These are phyloP conservation scores for Chenopodium formosanum DNA, from an alignment of 148 eudicot genomes.

Conservation along the genomic window DNA sequence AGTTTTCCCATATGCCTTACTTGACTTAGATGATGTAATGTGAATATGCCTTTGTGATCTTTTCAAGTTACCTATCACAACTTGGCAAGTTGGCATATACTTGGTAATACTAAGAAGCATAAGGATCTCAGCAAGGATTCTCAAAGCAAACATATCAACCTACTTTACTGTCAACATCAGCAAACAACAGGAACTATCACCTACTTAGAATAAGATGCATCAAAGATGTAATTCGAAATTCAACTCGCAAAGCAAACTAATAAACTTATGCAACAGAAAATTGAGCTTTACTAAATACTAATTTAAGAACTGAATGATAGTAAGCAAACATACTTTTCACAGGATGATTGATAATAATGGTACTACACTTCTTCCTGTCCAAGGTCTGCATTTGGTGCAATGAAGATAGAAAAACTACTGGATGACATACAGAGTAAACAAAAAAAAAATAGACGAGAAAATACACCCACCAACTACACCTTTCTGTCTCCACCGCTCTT, in stretches of 20 bases:
- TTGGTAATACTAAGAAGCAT: too few species aligned
- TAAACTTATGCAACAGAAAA: too few species aligned
- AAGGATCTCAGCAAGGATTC: too few species aligned
- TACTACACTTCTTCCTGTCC: slow-evolving; percentile 9
- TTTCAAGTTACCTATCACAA: too few species aligned
- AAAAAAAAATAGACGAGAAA: not conserved
- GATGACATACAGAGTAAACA: slow-evolving; percentile 14
- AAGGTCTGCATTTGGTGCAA: slow-evolving; percentile 20
- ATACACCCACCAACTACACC: slow-evolving; percentile 21
- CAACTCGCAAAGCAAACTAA: not conserved
- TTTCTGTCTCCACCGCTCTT: slow-evolving; percentile 28
- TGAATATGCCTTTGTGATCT: too few species aligned
- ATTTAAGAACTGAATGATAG: not conserved
- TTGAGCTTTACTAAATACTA: not conserved
- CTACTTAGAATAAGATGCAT: too few species aligned
- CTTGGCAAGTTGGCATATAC: too few species aligned
- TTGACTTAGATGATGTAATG: too few species aligned
- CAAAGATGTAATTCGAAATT: too few species aligned
- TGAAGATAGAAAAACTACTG: slow-evolving; percentile 11
- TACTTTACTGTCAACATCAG: not conserved
- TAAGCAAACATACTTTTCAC: slow-evolving; percentile 19
- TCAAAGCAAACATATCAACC: not conserved
- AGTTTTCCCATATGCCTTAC: too few species aligned
- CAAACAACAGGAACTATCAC: too few species aligned
- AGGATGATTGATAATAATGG: not conserved